Conservation (phyloP, 768 basidiomycete species). For the Pleurotus platypus region DNA sequence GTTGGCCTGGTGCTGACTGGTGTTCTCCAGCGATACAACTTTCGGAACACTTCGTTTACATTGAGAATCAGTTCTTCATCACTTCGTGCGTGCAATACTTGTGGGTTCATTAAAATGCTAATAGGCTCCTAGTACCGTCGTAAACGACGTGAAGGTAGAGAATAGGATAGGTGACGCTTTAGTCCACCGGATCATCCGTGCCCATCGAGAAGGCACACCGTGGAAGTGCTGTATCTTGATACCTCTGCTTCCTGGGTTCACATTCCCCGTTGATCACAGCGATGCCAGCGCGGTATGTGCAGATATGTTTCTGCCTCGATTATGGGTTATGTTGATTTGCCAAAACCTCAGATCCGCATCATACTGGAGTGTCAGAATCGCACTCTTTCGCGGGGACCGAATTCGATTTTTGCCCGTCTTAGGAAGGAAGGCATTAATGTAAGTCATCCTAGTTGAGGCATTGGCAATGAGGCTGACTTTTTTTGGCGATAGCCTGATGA, state of each 20-base stretch:
- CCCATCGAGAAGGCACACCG: conserved; percentile 71
- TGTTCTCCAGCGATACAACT: conserved; percentile 72
- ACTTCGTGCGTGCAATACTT: conserved; percentile 61
- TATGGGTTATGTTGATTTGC: not conserved
- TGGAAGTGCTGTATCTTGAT: conserved; percentile 95
- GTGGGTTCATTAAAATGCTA: not conserved
- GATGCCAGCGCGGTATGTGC: conserved; percentile 84
- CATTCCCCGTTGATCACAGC: conserved; percentile 87
- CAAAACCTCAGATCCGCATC: conserved; percentile 66
- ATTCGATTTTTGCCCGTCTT: conserved; percentile 87
- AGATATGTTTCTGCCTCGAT: not conserved
- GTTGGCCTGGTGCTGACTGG: not conserved
- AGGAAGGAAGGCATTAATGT: conserved; percentile 88
- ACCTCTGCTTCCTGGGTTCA: conserved; percentile 90
- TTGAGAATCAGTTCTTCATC: conserved; percentile 94
- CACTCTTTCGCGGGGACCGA: conserved; percentile 81
- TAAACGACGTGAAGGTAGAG: conserved; percentile 83
- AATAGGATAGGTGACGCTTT: conserved; percentile 95
- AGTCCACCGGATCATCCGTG: conserved; percentile 85
- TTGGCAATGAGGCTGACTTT: conserved; percentile 6
- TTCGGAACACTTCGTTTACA: conserved; percentile 97
- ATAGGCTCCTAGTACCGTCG: conserved; percentile 53
- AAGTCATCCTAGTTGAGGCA: conserved; percentile 20
- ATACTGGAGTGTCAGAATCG: conserved; percentile 95
- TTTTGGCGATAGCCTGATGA: conserved; percentile 70